phyloP scores from a whole-genome alignment of 208 protist genomes.

The Herpetomonas tarakana region DNA sequence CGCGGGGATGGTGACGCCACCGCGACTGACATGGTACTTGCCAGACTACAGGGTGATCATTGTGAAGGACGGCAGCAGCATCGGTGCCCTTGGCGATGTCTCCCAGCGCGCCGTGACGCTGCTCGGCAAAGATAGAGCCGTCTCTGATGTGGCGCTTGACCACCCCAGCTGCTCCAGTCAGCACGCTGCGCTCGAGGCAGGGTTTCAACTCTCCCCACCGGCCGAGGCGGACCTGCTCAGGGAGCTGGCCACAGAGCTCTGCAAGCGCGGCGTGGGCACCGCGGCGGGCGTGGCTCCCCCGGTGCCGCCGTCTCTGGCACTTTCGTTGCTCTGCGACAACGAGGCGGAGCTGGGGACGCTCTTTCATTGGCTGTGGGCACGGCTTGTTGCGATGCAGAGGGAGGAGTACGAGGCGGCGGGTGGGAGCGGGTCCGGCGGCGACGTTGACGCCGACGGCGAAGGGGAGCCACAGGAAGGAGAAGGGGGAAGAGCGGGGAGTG shows the following conservation, averaged over 20 bases:
- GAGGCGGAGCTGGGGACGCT: not conserved
- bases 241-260: slow-evolving; percentile 15
- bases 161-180: slow-evolving; percentile 83
- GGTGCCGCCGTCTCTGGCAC: not conserved
- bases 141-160: slow-evolving; percentile 64
- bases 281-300: not conserved
- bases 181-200: slow-evolving; percentile 69
- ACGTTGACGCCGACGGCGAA: not conserved
- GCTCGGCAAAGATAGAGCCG: slow-evolving; percentile 46
- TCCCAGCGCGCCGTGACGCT: slow-evolving; percentile 56
- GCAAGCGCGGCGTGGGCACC: slow-evolving; percentile 4
- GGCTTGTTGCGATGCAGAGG: slow-evolving; percentile 21
- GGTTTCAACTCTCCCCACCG: slow-evolving; percentile 30
- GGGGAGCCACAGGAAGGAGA: not conserved
- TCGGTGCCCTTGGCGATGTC: slow-evolving; percentile 28
- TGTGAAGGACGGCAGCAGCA: slow-evolving; percentile 45
- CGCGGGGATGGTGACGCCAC: not conserved
- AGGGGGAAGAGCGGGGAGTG: too few species aligned
- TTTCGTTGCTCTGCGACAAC: not conserved
- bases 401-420: slow-evolving; percentile 24
- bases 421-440: slow-evolving; percentile 18
- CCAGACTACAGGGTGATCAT: slow-evolving; percentile 51
- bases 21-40: slow-evolving; percentile 25
- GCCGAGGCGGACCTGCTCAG: slow-evolving; percentile 10
- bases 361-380: slow-evolving; percentile 20